Conservation (phyloP, 176 grass and related monocot species). For the Phragmites australis region DNA sequence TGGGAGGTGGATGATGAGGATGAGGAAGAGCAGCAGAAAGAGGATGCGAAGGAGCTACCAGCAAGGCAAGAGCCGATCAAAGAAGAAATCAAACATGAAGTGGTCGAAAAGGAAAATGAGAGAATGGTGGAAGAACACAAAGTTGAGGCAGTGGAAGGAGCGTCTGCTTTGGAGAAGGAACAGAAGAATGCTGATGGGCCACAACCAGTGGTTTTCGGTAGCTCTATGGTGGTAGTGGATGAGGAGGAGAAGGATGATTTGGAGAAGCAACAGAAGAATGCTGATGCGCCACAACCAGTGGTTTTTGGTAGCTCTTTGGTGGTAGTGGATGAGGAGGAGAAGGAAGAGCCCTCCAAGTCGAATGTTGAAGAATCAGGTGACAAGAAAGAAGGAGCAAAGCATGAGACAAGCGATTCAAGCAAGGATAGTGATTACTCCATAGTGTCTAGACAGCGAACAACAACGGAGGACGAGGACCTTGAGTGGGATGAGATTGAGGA, state of each 20-base stretch:
- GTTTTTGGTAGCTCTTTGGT: slow-evolving; percentile 46
- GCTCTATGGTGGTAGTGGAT: slow-evolving; percentile 42
- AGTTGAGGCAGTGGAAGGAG: background rate
- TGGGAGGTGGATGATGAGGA: slow-evolving; percentile 73
- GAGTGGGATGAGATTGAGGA: slow-evolving; percentile 98
- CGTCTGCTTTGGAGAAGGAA: background rate
- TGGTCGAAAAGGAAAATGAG: background rate
- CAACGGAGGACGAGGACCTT: slow-evolving; percentile 57
- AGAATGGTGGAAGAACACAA: background rate
- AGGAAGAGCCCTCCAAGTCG: slow-evolving; percentile 10
- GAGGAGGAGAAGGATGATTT: background rate
- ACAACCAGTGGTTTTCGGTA: slow-evolving; percentile 37
- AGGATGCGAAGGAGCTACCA: slow-evolving; percentile 22
- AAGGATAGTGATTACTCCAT: slow-evolving; percentile 56
- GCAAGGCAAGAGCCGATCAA: slow-evolving; percentile 23
- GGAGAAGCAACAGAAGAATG: slow-evolving; percentile 23
- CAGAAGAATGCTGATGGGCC: slow-evolving; percentile 13
- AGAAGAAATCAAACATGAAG: slow-evolving; percentile 28
- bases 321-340: slow-evolving; percentile 27
- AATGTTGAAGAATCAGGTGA: slow-evolving; percentile 35
- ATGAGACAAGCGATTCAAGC: slow-evolving; percentile 51
- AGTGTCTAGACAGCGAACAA: slow-evolving; percentile 50
- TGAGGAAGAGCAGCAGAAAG: slow-evolving; percentile 39
- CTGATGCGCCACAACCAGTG: slow-evolving; percentile 18
- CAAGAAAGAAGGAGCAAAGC: slow-evolving; percentile 37